These are phyloP conservation scores for Ananas comosus DNA, from an alignment of 176 grass and related monocot species.

Conservation along the genomic window DNA sequence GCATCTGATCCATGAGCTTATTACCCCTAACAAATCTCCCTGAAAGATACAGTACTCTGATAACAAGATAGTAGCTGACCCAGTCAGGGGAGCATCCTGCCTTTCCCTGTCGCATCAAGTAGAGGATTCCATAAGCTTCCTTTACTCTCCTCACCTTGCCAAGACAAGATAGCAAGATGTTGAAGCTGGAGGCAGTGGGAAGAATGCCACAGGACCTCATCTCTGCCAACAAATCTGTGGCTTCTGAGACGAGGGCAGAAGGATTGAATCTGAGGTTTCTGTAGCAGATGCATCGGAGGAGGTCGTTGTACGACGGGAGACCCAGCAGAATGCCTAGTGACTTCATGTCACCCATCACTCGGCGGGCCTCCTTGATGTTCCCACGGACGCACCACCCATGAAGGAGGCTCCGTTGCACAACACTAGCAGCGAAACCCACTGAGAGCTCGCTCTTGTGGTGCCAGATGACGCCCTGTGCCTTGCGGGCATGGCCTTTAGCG, in stretches of 20 bases:
- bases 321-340: conserved; percentile 23
- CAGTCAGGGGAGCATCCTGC: conserved; percentile 51
- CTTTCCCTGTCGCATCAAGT: conserved; percentile 48
- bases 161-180: conserved; percentile 66
- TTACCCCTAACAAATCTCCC: conserved; percentile 49
- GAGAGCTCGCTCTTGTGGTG: conserved; percentile 48
- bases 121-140: conserved; percentile 56
- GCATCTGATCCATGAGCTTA: conserved; percentile 49
- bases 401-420: conserved; percentile 39
- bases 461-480: conserved; percentile 40
- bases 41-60: conserved; percentile 53
- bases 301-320: conserved; percentile 43
- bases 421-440: conserved; percentile 18
- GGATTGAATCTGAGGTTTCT: conserved; percentile 68
- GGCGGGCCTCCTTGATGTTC: conserved; percentile 44
- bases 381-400: conserved; percentile 60
- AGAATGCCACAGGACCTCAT: conserved; percentile 37
- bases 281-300: conserved; percentile 45
- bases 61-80: conserved; percentile 62
- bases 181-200: conserved; percentile 47
- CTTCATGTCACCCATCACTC: conserved; percentile 44
- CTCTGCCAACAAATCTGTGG: conserved; percentile 41
- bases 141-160: conserved; percentile 53
- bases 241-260: conserved; percentile 51
- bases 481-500: conserved; percentile 40